Evolutionary conservation across 2,329 filamentous ascomycete species (phyloP).

Genomic region (Canariomyces notabilis): DNA sequence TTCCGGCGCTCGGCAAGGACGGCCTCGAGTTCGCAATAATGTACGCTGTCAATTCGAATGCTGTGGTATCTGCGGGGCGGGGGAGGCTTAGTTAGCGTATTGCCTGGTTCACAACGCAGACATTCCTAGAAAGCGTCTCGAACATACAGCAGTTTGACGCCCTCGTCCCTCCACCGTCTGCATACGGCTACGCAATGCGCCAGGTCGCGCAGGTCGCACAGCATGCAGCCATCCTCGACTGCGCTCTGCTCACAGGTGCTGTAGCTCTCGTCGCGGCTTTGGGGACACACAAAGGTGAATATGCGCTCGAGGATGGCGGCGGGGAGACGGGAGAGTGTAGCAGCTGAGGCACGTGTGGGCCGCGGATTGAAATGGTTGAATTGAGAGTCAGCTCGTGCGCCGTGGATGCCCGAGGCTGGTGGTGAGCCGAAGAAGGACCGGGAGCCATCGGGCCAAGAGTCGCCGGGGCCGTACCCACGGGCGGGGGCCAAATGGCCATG

Average conservation of each 20-base stretch:
- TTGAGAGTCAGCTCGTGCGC: slow-evolving; percentile 13
- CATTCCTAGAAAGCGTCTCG: neutral
- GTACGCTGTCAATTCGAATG: slow-evolving; percentile 87
- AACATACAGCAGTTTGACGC: slow-evolving; percentile 57
- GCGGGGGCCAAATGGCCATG: slow-evolving; percentile 4
- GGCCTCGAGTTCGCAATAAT: slow-evolving; percentile 87
- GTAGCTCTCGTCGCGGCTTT: slow-evolving; percentile 70
- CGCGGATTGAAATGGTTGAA: slow-evolving; percentile 25
- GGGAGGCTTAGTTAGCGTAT: slow-evolving; percentile 14
- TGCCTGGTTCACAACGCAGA: neutral
- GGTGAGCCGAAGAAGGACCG: slow-evolving; percentile 22
- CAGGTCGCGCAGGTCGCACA: slow-evolving; percentile 87
- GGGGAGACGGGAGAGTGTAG: slow-evolving; percentile 53
- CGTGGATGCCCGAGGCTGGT: slow-evolving; percentile 15
- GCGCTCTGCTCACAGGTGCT: slow-evolving; percentile 78
- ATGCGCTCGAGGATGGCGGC: slow-evolving; percentile 67
- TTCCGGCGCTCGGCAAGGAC: slow-evolving; percentile 74
- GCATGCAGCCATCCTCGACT: slow-evolving; percentile 77
- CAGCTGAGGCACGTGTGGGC: slow-evolving; percentile 39
- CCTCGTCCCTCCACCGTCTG: slow-evolving; percentile 61
- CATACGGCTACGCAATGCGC: slow-evolving; percentile 72
- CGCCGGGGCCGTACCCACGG: slow-evolving; percentile 18
- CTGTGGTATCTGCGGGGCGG: slow-evolving; percentile 64
- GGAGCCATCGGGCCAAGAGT: slow-evolving; percentile 19
- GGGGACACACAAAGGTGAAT: slow-evolving; percentile 78